Base-by-base conservation (phyloP, 2,329 filamentous ascomycete species). In the Sporothrix pallida region DNA sequence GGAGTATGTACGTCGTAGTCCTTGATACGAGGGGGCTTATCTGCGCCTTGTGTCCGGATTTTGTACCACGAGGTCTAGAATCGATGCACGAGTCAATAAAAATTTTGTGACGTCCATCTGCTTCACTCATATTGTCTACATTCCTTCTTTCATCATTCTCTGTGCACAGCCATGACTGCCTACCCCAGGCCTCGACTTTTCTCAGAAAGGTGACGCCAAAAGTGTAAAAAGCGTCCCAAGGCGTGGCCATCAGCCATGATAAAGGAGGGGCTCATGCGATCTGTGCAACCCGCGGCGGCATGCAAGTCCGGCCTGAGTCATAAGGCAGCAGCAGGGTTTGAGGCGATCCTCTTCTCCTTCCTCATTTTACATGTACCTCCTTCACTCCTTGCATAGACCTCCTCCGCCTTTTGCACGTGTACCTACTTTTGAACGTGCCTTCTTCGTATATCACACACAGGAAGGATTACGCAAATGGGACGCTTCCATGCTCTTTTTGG, bases 291-390 rank as follows among this genome's bases (percentile, higher is more conserved):
- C 3, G 31, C 26, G 7, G 26, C 58, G 58, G 58, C 17, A 63
- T 31, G 31, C 58, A 42, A 42, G 20, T 23, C 56, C 56, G 56
- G 17, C 37, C 60, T 65, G 60, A 65, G 37, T 65, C 60, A 65
- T 65, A 65, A 65, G 60, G 60, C 17, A 65, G n/a, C 37, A 46
- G 31, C 31, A 37, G 31, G 31, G 31, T 37, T 37, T 37, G 31
- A 37, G 31, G 31, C 31, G 31, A 37, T 37, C 31, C 31, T 37
- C 31, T 37, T 1, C 31, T 37, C 31, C 31, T 37, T 7, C 31
- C 7, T 37, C 31, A 2, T 37, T 37, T 37, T 37, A 7, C 31
- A 37, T 37, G 31, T 37, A 37, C 31, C 31, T 37, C 31, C 31
- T 37, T 37, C 31, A 37, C 31, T 37, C 31, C 31, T 5, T 37